Percentiles rank a stretch among this genome's conserved stretches.
These are phyloP conservation scores for Truncatella angustata DNA, from an alignment of 2,329 filamentous ascomycete genomes.

Conservation along the genomic window DNA sequence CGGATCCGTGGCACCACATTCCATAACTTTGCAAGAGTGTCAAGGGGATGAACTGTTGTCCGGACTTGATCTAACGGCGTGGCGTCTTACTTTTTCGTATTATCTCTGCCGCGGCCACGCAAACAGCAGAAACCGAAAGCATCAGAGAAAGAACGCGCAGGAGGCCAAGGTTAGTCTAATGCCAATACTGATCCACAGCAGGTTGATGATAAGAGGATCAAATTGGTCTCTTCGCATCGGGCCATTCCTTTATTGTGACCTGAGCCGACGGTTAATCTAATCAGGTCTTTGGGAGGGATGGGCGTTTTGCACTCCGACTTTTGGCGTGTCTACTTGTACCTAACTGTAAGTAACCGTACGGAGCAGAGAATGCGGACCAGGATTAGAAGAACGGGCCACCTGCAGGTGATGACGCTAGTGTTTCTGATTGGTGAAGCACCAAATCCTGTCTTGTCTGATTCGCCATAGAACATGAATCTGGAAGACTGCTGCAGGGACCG, in stretches of 20 bases:
- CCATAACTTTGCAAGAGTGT: no score
- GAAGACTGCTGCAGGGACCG: slow-evolving; percentile 5
- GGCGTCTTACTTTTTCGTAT: no score
- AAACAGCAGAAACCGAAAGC: no score
- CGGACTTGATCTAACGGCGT: no score
- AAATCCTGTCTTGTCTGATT: slow-evolving; percentile 20
- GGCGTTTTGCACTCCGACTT: neutral
- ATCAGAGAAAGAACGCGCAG: neutral
- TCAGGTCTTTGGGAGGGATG: neutral
- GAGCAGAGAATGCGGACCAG: neutral
- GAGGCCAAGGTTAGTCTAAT: neutral
- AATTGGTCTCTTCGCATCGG: neutral
- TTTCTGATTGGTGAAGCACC: slow-evolving; percentile 32
- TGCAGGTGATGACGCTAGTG: slow-evolving; percentile 33
- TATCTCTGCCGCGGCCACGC: no score
- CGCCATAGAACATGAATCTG: slow-evolving; percentile 14
- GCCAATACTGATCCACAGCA: neutral
- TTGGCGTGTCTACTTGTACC: no score
- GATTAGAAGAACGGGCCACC: neutral
- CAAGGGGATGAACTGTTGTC: no score
- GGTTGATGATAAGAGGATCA: neutral
- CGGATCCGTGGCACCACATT: no score
- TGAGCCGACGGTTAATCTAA: no score
- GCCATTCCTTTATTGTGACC: neutral
- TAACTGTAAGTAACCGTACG: neutral